These are phyloP conservation scores for Paxillus rubicundulus DNA, from an alignment of 768 basidiomycete species.

Conservation along the genomic window DNA sequence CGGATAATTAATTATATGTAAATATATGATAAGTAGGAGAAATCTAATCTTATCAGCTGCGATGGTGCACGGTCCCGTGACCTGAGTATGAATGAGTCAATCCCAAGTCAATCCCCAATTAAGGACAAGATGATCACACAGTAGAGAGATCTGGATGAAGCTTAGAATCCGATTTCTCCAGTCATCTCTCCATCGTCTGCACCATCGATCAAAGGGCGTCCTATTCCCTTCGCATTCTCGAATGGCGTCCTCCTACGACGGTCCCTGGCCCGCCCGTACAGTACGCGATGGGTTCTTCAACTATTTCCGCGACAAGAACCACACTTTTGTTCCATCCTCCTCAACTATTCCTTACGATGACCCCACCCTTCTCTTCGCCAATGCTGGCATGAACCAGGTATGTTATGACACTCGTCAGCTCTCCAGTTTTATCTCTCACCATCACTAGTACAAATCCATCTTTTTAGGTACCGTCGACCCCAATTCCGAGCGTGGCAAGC, in stretches of 20 bases:
- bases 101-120: not conserved
- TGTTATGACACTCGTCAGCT: constrained; percentile 8
- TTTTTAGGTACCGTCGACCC: constrained; percentile 99
- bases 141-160: constrained; percentile 6
- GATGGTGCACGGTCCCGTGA: constrained; percentile 3
- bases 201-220: constrained; percentile 22
- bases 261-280: constrained; percentile 74
- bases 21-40: too few species aligned
- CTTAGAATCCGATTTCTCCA: constrained; percentile 1
- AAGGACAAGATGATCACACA: not conserved
- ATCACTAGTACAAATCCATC: constrained; percentile 83
- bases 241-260: constrained; percentile 31
- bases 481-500: constrained; percentile 83
- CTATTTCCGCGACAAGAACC: constrained; percentile 76
- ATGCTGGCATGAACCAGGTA: constrained; percentile 97
- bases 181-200: constrained; percentile 9
- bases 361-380: constrained; percentile 95
- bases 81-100: constrained; percentile 2
- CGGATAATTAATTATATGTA: too few species aligned
- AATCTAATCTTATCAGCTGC: constrained; percentile 17
- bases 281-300: constrained; percentile 90
- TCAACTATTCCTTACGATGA: constrained; percentile 96
- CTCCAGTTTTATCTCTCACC: constrained; percentile 5
- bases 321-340: constrained; percentile 88
- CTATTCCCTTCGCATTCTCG: constrained; percentile 7